These are phyloP conservation scores for Sparassis latifolia DNA, from an alignment of 1,284 basidiomycete genomes.

Conservation along the genomic window DNA sequence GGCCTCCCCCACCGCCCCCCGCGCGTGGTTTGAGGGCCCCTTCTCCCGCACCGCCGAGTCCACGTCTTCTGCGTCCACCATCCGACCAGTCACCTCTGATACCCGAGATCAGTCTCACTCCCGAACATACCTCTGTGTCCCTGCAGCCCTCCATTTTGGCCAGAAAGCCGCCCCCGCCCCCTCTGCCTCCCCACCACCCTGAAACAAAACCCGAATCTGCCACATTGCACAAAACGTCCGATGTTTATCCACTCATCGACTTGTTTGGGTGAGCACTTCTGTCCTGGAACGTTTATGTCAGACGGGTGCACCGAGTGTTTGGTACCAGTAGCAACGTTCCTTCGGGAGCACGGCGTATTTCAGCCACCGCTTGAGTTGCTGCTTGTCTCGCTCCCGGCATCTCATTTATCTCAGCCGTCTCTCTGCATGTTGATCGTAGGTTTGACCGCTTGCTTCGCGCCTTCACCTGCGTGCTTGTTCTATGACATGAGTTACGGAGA, in stretches of 20 bases:
- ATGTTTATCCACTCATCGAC: constrained; percentile 39
- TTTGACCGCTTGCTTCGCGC: too few relatives aligned
- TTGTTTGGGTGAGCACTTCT: constrained; percentile 44
- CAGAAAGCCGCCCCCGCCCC: constrained; percentile 21
- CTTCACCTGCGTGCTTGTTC: too few relatives aligned
- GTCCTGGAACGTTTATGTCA: background rate
- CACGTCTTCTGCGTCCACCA: constrained; percentile 35
- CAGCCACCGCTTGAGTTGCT: too few relatives aligned
- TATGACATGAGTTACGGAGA: too few relatives aligned
- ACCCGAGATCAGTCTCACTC: constrained; percentile 1
- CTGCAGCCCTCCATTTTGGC: constrained; percentile 18
- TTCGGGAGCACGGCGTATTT: too few relatives aligned
- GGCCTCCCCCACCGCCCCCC: constrained; percentile 57
- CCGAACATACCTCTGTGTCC: constrained; percentile 10
- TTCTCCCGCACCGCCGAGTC: constrained; percentile 34
- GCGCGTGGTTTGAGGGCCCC: constrained; percentile 37
- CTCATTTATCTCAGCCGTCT: too few relatives aligned
- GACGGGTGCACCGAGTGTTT: background rate
- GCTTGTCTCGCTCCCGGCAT: too few relatives aligned
- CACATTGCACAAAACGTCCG: constrained; percentile 10
- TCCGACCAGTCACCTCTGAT: constrained; percentile 3
- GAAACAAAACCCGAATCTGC: constrained; percentile 6
- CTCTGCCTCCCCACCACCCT: constrained; percentile 16
- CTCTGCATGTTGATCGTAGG: too few relatives aligned
- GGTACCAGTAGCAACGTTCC: background rate